These are phyloP conservation scores for Rachicladosporium sp. DNA, from an alignment of 2,329 filamentous ascomycete species.

Conservation along the genomic window DNA sequence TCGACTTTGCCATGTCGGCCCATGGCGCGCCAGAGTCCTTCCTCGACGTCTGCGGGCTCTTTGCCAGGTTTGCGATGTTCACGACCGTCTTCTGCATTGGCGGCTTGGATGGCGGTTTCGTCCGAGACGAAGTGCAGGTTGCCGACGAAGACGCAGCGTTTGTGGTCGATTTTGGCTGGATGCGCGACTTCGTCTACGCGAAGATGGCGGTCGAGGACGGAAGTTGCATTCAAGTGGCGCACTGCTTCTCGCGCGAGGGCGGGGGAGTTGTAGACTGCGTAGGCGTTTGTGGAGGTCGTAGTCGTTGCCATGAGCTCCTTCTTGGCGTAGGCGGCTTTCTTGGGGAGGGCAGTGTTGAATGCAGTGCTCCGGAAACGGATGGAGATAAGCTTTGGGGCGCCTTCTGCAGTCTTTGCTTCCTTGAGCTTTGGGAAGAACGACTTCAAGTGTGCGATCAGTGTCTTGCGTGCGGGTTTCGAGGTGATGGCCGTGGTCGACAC, in stretches of 20 bases:
- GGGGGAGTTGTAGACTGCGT: constrained; percentile 71
- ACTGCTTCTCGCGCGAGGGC: constrained; percentile 66
- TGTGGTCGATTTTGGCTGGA: constrained; percentile 68
- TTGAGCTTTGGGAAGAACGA: constrained; percentile 53
- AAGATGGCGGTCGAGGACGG: constrained; percentile 76
- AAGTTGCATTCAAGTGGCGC: constrained; percentile 66
- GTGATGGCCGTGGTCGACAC: constrained; percentile 73
- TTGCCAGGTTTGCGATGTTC: constrained; percentile 57
- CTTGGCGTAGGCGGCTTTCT: constrained; percentile 87
- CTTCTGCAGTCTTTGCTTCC: constrained; percentile 30
- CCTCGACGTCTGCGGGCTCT: constrained; percentile 71
- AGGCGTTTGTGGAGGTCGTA: constrained; percentile 86
- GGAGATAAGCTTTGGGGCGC: constrained; percentile 57
- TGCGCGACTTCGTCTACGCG: constrained; percentile 86
- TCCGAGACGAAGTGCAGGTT: constrained; percentile 95
- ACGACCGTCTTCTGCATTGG: constrained; percentile 49
- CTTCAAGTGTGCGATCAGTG: constrained; percentile 62
- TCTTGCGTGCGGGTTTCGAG: constrained; percentile 69
- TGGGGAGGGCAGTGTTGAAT: constrained; percentile 70
- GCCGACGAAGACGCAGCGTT: constrained; percentile 88
- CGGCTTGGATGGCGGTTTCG: constrained; percentile 54
- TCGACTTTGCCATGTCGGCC: constrained; percentile 70
- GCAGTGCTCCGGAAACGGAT: constrained; percentile 89
- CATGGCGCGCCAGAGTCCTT: constrained; percentile 81
- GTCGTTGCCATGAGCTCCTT: constrained; percentile 84